Evolutionary conservation across 2,329 filamentous ascomycete genomes (phyloP).

Genomic region (Neophaeococcomyces aloes): DNA sequence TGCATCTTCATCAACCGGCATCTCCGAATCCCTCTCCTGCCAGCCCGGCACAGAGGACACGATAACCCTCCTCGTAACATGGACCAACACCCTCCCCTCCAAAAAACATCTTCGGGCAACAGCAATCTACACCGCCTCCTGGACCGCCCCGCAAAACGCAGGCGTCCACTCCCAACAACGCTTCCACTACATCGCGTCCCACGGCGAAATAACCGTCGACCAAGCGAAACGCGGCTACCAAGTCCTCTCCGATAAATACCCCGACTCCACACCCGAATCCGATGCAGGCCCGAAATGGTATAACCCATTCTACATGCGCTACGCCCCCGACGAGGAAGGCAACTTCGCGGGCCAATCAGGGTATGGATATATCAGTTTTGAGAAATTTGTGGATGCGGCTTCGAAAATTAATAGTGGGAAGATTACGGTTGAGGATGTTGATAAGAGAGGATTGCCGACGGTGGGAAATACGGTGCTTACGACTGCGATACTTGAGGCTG

Average conservation of each 20-base stretch:
- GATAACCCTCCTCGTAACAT: constrained; percentile 81
- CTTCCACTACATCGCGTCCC: constrained; percentile 82
- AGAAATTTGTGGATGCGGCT: constrained; percentile 90
- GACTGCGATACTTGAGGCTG: constrained; percentile 82
- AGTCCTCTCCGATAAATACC: constrained; percentile 67
- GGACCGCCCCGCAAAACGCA: constrained; percentile 85
- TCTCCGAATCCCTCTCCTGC: constrained; percentile 69
- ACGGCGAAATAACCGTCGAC: constrained; percentile 79
- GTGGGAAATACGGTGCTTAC: constrained; percentile 82
- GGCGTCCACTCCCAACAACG: constrained; percentile 97
- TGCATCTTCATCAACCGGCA: constrained; percentile 65
- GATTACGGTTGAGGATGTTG: constrained; percentile 63
- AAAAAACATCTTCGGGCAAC: constrained; percentile 55
- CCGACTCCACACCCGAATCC: constrained; percentile 40
- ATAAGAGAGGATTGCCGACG: constrained; percentile 71
- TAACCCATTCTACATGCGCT: constrained; percentile 94
- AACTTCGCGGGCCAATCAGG: constrained; percentile 87
- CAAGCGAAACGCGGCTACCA: constrained; percentile 93
- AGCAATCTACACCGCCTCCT: constrained; percentile 84
- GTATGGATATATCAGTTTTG: constrained; percentile 88
- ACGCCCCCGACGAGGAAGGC: constrained; percentile 86
- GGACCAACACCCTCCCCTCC: constrained; percentile 50
- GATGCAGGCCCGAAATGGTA: constrained; percentile 57
- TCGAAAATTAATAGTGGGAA: constrained; percentile 64
- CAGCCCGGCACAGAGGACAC: constrained; percentile 78